Evolutionary conservation across 495 filamentous ascomycete species (phyloP).

Genomic region (Lophium mytilinum): DNA sequence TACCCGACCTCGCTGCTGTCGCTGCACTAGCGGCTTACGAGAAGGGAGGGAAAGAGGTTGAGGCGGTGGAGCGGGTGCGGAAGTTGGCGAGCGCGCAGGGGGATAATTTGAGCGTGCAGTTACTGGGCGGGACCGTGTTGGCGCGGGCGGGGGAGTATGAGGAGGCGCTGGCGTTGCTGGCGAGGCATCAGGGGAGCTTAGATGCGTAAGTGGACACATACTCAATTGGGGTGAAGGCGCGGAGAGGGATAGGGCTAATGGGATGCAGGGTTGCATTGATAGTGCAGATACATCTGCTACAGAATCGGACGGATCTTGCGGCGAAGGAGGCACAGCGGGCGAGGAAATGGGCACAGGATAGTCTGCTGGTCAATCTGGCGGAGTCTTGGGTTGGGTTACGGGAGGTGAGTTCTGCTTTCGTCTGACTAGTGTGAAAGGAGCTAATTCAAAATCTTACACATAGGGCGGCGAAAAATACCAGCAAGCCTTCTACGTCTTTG

Average conservation of each 20-base stretch:
- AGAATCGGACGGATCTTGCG: slow-evolving; percentile 85
- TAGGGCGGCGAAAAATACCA: slow-evolving; percentile 96
- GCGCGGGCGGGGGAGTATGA: slow-evolving; percentile 69
- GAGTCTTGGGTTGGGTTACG: slow-evolving; percentile 92
- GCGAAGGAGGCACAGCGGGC: slow-evolving; percentile 83
- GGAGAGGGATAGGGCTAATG: background rate
- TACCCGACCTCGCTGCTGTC: slow-evolving; percentile 69
- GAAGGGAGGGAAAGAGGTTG: slow-evolving; percentile 38
- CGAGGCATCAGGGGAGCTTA: slow-evolving; percentile 70
- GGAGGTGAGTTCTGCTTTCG: slow-evolving; percentile 48
- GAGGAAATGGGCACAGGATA: slow-evolving; percentile 92
- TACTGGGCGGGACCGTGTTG: slow-evolving; percentile 69
- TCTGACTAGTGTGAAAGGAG: background rate
- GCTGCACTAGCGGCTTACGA: slow-evolving; percentile 70
- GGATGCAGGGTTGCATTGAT: slow-evolving; percentile 36
- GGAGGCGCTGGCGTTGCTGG: slow-evolving; percentile 69
- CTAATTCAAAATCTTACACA: background rate
- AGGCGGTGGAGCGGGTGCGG: slow-evolving; percentile 55
- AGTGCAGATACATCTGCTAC: slow-evolving; percentile 80
- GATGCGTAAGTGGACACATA: slow-evolving; percentile 58
- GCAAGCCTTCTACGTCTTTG: slow-evolving; percentile 94
- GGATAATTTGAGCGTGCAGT: slow-evolving; percentile 75
- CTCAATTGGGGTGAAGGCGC: background rate
- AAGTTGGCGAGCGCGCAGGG: slow-evolving; percentile 53
- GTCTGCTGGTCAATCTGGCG: slow-evolving; percentile 83